Evolutionary conservation across 164 flowering plant genomes (phyloP).

Genomic region (Vitis vinifera): DNA sequence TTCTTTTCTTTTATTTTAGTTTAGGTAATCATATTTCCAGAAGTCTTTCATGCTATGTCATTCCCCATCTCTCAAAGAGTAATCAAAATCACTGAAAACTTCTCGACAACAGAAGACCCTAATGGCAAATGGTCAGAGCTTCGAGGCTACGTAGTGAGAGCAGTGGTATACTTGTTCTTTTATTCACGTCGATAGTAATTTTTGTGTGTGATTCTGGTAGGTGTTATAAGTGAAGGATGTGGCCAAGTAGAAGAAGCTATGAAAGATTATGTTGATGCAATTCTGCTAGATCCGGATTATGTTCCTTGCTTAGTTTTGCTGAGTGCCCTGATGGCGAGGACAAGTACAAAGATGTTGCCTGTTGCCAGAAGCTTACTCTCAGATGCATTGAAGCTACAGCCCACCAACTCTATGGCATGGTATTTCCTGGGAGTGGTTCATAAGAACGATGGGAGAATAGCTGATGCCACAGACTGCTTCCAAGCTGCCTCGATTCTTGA

Average conservation of each 20-base stretch:
- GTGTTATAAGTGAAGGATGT: constrained; percentile 60
- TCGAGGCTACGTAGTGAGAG: no score
- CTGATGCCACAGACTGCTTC: constrained; percentile 91
- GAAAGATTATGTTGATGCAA: constrained; percentile 46
- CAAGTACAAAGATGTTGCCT: constrained; percentile 57
- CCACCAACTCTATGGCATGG: constrained; percentile 86
- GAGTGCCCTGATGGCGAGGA: constrained; percentile 56
- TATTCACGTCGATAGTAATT: not conserved
- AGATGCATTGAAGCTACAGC: constrained; percentile 88
- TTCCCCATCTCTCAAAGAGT: no score
- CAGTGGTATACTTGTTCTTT: not conserved
- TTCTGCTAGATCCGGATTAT: constrained; percentile 51
- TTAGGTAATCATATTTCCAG: no score
- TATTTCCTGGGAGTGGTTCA: constrained; percentile 79
- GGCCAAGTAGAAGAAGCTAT: constrained; percentile 53
- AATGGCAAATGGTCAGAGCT: no score
- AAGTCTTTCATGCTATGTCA: no score
- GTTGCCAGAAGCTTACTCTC: constrained; percentile 80
- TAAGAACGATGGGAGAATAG: constrained; percentile 67
- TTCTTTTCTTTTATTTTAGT: no score
- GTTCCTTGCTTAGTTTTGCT: constrained; percentile 68
- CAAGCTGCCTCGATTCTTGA: constrained; percentile 96
- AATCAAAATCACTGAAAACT: no score
- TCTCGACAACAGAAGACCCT: no score
- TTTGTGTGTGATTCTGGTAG: constrained; percentile 27